A percentile compares a stretch with the other conserved stretches of the same genome.
phyloP scores from a whole-genome alignment of 2,329 filamentous ascomycete genomes.

The Fusarium sp. region DNA sequence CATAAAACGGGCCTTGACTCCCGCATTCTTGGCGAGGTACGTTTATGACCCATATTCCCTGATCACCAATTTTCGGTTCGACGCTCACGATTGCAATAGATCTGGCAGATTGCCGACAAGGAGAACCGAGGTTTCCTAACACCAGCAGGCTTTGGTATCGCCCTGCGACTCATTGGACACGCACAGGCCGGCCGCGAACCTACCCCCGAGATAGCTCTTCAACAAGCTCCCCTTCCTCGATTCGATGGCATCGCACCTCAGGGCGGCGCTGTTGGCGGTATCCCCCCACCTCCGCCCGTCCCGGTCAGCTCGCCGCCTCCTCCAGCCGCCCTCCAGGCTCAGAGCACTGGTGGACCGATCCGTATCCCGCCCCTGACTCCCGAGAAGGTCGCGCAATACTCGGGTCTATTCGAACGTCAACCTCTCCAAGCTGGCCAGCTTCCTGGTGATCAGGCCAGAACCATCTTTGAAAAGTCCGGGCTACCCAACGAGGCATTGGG shows the following conservation, averaged over 20 bases:
- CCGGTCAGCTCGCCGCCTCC: conserved; percentile 55
- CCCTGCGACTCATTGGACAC: conserved; percentile 93
- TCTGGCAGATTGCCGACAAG: conserved; percentile 98
- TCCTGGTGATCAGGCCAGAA: conserved; percentile 85
- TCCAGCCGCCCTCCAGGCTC: conserved; percentile 62
- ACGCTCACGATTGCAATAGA: conserved; percentile 61
- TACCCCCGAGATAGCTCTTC: conserved; percentile 80
- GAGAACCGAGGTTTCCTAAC: conserved; percentile 96
- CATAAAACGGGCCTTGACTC: conserved; percentile 92
- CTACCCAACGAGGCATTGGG: conserved; percentile 90
- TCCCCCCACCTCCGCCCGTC: conserved; percentile 56
- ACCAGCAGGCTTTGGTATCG: conserved; percentile 90
- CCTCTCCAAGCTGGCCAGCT: conserved; percentile 75
- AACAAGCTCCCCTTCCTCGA: conserved; percentile 86
- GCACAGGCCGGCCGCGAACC: conserved; percentile 89
- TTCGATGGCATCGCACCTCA: conserved; percentile 78
- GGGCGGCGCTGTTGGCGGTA: conserved; percentile 41
- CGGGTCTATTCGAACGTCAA: conserved; percentile 89
- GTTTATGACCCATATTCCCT: conserved; percentile 43
- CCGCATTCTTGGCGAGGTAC: conserved; percentile 84
- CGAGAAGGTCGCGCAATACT: conserved; percentile 90
- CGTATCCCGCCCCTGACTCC: conserved; percentile 88
- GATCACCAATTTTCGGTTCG: neutral
- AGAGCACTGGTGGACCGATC: conserved; percentile 73
- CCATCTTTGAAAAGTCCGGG: conserved; percentile 93